Base-by-base conservation (phyloP, 192 early-diverging fungal species). In the Entophlyctis luteolus region DNA sequence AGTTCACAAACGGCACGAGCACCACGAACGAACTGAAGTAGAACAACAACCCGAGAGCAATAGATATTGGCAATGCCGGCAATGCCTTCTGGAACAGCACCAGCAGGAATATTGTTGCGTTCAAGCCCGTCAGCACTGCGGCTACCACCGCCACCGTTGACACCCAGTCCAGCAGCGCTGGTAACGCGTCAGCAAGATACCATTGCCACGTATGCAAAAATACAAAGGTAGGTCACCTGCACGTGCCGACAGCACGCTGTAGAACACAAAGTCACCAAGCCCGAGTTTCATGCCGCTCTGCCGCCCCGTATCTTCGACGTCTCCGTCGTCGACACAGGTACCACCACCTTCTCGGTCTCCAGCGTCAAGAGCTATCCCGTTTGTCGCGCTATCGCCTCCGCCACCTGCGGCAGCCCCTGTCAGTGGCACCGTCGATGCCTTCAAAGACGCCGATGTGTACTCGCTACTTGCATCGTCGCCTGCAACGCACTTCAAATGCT, bases 261-360 rank as follows among this genome's bases (percentile, higher is more conserved):
- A 94, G 71, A 94, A 94, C 4, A 94, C 92, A 83, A 94, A 94
- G 67, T 94, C 92, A 23, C 92, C 92, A 28, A 94, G 67, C 5
- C 92, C 92, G 10, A 94, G 66, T 65, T 93, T 93, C 36, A 94
- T 59, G 29, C 92, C 92, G 28, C 79, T 80, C 49, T 82, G 59
- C n/a, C n/a, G n/a, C 67, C 86, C 81, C 14, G 56, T 85, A 65
- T 71, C 75, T 8, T 82, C 74, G 4, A 79, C 79, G 8, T 52
- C 71, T 1, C 38, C 62, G 33, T 75, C 69, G 14, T 48, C 53
- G 20, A 45, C 62, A 16, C 18, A 16, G 20, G 45, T 34, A 45
- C 20, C 71, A 45, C n/a, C n/a, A n/a, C n/a, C n/a, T n/a, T n/a
- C n/a, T n/a, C n/a, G n/a, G n/a, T n/a, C n/a, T n/a, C n/a, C n/a